Conservation (phyloP, 768 basidiomycete species). For the Guyanaporus albipodus region DNA sequence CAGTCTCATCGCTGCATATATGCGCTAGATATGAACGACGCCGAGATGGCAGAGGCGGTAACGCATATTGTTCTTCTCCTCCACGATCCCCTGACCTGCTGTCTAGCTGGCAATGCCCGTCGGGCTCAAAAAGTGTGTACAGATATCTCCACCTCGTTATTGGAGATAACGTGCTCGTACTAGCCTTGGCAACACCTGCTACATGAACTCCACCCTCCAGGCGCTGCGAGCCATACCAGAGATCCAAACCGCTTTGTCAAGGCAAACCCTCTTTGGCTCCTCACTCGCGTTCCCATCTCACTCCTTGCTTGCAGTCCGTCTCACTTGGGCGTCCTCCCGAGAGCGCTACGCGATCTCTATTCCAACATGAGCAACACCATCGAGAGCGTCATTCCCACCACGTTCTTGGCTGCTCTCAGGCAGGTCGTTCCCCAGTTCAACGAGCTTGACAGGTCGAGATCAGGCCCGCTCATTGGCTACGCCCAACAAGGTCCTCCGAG, state of each 20-base stretch:
- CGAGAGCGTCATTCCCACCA: constrained; percentile 64
- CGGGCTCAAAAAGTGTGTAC: constrained; percentile 67
- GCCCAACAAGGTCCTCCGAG: constrained; percentile 68
- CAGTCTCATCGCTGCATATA: constrained; percentile 13
- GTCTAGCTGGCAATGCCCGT: constrained; percentile 74
- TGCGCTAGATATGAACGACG: constrained; percentile 76
- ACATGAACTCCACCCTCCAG: constrained; percentile 96
- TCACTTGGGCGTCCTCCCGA: constrained; percentile 41
- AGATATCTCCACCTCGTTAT: neutral
- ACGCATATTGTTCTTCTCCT: constrained; percentile 17
- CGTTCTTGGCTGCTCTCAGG: constrained; percentile 69
- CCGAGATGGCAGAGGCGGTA: constrained; percentile 76
- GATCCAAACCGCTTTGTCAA: constrained; percentile 65
- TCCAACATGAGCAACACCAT: constrained; percentile 69
- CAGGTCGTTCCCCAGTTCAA: constrained; percentile 88
- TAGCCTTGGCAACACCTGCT: constrained; percentile 91
- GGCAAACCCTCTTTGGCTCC: constrained; percentile 37
- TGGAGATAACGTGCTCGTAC: neutral
- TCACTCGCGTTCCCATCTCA: neutral
- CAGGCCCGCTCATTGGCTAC: constrained; percentile 44
- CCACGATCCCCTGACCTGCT: neutral
- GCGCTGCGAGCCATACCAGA: constrained; percentile 92
- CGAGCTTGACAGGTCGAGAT: constrained; percentile 53
- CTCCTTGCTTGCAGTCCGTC: constrained; percentile 26
- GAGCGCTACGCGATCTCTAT: constrained; percentile 67